Conservation (phyloP, 495 filamentous ascomycete genomes). For the Monascus purpureus region DNA sequence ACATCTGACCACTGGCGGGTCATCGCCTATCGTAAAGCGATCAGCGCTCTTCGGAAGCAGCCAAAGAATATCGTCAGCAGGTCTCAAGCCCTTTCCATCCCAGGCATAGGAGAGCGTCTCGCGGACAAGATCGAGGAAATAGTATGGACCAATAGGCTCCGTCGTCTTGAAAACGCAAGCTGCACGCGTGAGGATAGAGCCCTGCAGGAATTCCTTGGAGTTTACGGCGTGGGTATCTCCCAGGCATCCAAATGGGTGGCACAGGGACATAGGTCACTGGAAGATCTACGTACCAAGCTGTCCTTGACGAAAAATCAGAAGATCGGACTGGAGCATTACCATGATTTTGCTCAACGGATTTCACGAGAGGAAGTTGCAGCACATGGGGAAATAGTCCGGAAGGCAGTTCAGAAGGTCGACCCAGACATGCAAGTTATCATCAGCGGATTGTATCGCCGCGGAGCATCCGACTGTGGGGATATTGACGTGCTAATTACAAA, state of each 20-base stretch:
- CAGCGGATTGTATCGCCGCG: conserved; percentile 78
- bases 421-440: conserved; percentile 52
- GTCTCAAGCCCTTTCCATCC: conserved; percentile 52
- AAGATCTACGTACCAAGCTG: conserved; percentile 52
- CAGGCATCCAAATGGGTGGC: conserved; percentile 68
- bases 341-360: conserved; percentile 74
- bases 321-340: conserved; percentile 67
- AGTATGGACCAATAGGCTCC: conserved; percentile 57
- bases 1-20: conserved; percentile 69
- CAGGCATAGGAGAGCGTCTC: conserved; percentile 59
- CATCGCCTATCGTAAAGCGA: conserved; percentile 67
- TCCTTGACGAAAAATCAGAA: conserved; percentile 59
- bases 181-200: conserved; percentile 48
- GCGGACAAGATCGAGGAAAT: conserved; percentile 92
- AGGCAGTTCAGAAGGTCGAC: conserved; percentile 48
- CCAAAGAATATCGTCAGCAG: conserved; percentile 48
- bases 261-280: conserved; percentile 59
- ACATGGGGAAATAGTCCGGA: conserved; percentile 54
- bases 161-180: conserved; percentile 55
- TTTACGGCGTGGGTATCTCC: conserved; percentile 65
- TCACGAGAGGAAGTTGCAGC: conserved; percentile 62
- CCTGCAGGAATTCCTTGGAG: conserved; percentile 54
- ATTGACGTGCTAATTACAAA: conserved; percentile 83
- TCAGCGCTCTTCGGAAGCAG: conserved; percentile 57
- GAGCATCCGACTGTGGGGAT: conserved; percentile 58